Evolutionary conservation across 148 eudicot species (phyloP), one percentile per base, ranked within the genome.

Genomic region (Vaccinium vitisidaea): DNA sequence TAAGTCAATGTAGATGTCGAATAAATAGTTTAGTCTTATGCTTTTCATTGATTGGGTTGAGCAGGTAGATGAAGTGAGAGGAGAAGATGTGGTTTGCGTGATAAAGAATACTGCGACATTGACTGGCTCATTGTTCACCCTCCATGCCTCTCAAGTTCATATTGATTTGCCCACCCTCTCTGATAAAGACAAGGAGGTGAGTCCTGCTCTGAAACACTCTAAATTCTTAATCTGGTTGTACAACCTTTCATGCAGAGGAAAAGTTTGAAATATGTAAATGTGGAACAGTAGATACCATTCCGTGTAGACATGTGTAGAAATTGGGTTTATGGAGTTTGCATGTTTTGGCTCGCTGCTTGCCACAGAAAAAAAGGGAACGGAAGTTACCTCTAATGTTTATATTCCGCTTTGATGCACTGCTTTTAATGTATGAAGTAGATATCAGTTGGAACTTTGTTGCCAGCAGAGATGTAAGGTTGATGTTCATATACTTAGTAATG

Each of bases 91-190:
- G 70, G 88, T 93, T 83, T 97, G 99, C 85, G 84, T 88, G 79
- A 91, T 94, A 83, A 97, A 97, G 89, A 95, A 97, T 89, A 87
- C 97, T 83, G 98, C 99, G 39, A 95, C 97, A 2, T 83, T 97
- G 86, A 90, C 94, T 78, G 99, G 98, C 80, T 80, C 93, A 75
- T 85, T 97, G 82, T 95, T 93, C 85, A 97, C 99, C 70, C 91
- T 97, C 85, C 99, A 97, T 83, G 99, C 89, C 79, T 93, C 96
- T 70, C 99, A 97, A 91, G 87, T 97, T 88, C 96, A 27, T 80
- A 95, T 97, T 77, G 96, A 97, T 86, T 85, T 95, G 80, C 99
- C 99, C 43, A 97, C 99, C 69, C 93, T 97, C 49, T 73, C 98
- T 52, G 98, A 93, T 52, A 90, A 92, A 75, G 99, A 97, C 77